A percentile compares a stretch with the other conserved stretches of the same genome.
phyloP scores from a whole-genome alignment of 257 asterid genomes.

The Penstemon barbatus region DNA sequence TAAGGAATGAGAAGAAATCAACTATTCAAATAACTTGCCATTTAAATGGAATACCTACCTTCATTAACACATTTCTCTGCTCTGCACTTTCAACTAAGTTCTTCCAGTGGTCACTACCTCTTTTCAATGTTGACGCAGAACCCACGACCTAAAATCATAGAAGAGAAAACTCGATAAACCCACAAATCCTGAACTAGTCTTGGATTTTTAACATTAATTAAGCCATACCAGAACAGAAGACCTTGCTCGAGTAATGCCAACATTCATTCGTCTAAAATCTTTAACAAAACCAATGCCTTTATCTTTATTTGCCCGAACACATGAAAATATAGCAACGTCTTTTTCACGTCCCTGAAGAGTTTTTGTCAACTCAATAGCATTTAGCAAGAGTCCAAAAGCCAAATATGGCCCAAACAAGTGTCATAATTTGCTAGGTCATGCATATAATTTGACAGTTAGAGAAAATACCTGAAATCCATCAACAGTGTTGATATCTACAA shows the following conservation, averaged over 20 bases:
- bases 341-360: constrained; percentile 88
- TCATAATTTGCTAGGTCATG: neutral
- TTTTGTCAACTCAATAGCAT: constrained; percentile 17
- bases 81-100: constrained; percentile 80
- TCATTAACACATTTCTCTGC: constrained; percentile 59
- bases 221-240: constrained; percentile 85
- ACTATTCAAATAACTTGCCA: neutral
- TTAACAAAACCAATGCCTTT: constrained; percentile 82
- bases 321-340: constrained; percentile 92
- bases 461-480: constrained; percentile 88
- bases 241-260: constrained; percentile 95
- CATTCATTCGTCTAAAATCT: constrained; percentile 97
- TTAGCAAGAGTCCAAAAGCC: neutral
- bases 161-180: constrained; percentile 2
- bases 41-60: constrained; percentile 47
- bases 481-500: constrained; percentile 89
- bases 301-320: constrained; percentile 79
- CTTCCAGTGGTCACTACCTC: constrained; percentile 71
- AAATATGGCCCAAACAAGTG: constrained; percentile 17
- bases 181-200: constrained; percentile 5
- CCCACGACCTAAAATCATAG: constrained; percentile 76
- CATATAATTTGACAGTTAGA: constrained; percentile 6
- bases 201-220: neutral
- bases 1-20: neutral
- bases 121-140: constrained; percentile 82